Percentiles rank a stretch among this genome's conserved stretches.
Evolutionary conservation across 164 flowering plant species (phyloP).

Genomic region (Santalum album): DNA sequence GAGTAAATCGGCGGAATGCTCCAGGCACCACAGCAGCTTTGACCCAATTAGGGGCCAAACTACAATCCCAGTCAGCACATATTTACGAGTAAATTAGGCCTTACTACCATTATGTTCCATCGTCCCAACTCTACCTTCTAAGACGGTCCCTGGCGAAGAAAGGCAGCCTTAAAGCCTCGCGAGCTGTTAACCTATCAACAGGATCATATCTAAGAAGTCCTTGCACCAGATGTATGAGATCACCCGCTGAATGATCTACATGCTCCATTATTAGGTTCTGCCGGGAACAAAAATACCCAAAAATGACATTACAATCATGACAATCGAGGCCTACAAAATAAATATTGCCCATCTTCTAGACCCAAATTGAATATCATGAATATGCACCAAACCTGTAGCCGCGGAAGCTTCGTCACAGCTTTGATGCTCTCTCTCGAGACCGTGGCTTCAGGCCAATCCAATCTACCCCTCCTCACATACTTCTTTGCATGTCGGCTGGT

Average conservation of each 20-base stretch:
- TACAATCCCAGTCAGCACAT: too few species aligned
- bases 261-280: neutral
- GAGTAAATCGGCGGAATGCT: too few species aligned
- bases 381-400: neutral
- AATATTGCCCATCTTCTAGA: too few species aligned
- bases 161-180: neutral
- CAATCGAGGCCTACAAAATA: too few species aligned
- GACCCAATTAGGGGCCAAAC: too few species aligned
- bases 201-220: constrained; percentile 13
- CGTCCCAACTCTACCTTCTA: too few species aligned
- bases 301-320: neutral
- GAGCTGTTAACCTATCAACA: constrained; percentile 7
- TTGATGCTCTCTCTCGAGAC: neutral
- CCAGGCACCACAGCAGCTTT: too few species aligned
- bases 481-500: neutral
- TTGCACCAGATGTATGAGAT: constrained; percentile 5
- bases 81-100: too few species aligned
- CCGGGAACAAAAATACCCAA: too few species aligned
- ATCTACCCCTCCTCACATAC: neutral
- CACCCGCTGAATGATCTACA: constrained; percentile 4
- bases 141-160: neutral
- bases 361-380: neutral
- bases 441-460: neutral
- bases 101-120: too few species aligned
- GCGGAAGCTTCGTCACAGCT: neutral